phyloP scores from a whole-genome alignment of 2,329 filamentous ascomycete species.

The Aspergillus uvarum region DNA sequence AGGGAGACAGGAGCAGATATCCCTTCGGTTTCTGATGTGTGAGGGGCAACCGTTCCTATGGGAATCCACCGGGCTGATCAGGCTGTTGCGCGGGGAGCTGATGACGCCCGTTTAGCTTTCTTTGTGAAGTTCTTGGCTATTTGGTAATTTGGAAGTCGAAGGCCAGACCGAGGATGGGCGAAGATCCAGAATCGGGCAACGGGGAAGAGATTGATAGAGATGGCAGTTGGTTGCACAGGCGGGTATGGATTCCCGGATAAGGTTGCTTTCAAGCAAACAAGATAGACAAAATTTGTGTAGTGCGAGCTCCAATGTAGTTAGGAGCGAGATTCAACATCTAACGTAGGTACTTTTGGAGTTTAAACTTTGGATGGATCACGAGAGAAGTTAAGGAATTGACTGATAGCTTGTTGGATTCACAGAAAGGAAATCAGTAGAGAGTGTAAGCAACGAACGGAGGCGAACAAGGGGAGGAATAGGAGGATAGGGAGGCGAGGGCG shows the following conservation, averaged over 20 bases:
- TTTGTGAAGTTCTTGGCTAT: background rate
- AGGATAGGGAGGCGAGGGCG: background rate
- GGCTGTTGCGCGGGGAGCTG: background rate
- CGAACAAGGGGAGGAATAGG: background rate
- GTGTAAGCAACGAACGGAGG: background rate
- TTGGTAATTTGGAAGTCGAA: background rate
- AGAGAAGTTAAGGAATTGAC: background rate
- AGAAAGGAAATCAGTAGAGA: background rate
- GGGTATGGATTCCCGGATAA: slow-evolving; percentile 5
- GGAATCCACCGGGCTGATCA: slow-evolving; percentile 1
- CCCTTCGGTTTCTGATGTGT: slow-evolving; percentile 14
- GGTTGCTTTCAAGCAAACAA: slow-evolving; percentile 20
- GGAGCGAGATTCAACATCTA: background rate
- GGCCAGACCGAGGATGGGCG: background rate
- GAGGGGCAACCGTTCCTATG: slow-evolving; percentile 21
- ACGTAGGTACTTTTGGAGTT: background rate
- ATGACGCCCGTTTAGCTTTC: slow-evolving; percentile 9
- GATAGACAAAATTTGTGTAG: background rate
- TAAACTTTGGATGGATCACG: background rate
- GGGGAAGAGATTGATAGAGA: background rate
- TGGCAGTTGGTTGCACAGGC: background rate
- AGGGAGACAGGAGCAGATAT: slow-evolving; percentile 19
- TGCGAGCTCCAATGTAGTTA: background rate
- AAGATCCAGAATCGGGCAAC: background rate
- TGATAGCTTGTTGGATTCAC: background rate